Percentiles rank a stretch among this genome's conserved stretches.
Conservation (phyloP, 2,329 filamentous ascomycete genomes). For the Alternaria panax region DNA sequence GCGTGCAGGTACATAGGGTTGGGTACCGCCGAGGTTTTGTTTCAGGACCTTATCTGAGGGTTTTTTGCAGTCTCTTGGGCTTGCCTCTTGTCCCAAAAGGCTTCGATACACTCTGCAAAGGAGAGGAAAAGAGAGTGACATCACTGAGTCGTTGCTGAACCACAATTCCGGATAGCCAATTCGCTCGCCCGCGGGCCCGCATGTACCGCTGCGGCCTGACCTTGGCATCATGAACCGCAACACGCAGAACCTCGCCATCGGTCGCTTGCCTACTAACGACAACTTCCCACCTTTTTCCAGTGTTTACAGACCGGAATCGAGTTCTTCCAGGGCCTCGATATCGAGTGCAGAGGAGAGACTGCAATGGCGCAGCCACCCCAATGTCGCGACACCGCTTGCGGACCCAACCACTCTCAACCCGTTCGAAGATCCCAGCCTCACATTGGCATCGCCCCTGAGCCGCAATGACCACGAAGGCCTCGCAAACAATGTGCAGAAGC, state of each 20-base stretch:
- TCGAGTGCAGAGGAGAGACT: slow-evolving; percentile 32
- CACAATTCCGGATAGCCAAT: neutral
- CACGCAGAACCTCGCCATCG: slow-evolving; percentile 11
- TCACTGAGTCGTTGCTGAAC: slow-evolving; percentile 2
- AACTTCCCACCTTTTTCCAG: slow-evolving; percentile 10
- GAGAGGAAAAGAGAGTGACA: slow-evolving; percentile 3
- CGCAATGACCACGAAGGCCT: neutral
- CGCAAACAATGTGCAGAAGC: neutral
- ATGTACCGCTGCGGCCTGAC: slow-evolving; percentile 13
- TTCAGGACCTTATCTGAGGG: neutral
- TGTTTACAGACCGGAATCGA: neutral
- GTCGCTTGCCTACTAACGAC: slow-evolving; percentile 9
- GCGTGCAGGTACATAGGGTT: slow-evolving; percentile 13
- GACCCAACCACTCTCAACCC: slow-evolving; percentile 24
- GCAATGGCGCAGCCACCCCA: slow-evolving; percentile 36
- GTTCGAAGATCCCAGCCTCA: slow-evolving; percentile 28
- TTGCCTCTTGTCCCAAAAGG: neutral
- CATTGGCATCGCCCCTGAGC: slow-evolving; percentile 2
- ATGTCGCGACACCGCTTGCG: slow-evolving; percentile 24
- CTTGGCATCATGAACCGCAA: slow-evolving; percentile 18
- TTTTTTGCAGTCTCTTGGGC: neutral
- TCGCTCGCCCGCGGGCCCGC: slow-evolving; percentile 13
- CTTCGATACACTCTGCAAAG: neutral
- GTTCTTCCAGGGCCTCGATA: slow-evolving; percentile 17
- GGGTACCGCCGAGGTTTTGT: slow-evolving; percentile 8